A percentile compares a stretch with the other conserved stretches of the same genome.
Evolutionary conservation across 805 yeast species (phyloP).

Genomic region (Candida yuanshanica): DNA sequence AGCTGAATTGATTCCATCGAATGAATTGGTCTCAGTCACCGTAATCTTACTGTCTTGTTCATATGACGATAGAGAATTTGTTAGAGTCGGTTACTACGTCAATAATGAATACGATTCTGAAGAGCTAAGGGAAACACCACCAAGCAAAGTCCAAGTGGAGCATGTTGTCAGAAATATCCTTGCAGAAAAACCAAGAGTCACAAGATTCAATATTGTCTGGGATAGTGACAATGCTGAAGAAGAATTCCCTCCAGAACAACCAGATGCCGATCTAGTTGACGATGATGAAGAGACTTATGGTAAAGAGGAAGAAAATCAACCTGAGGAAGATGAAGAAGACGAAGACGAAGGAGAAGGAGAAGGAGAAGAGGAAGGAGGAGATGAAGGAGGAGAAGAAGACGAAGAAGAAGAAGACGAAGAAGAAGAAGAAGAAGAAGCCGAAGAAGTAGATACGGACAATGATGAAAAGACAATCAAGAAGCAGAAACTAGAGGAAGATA

Average conservation of each 20-base stretch:
- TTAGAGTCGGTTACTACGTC: constrained; percentile 95
- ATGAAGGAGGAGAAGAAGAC: constrained; percentile 21
- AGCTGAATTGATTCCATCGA: constrained; percentile 92
- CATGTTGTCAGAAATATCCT: constrained; percentile 90
- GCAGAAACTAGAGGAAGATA: constrained; percentile 26
- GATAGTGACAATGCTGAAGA: constrained; percentile 68
- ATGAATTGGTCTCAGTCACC: constrained; percentile 91
- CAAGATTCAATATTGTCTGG: constrained; percentile 96
- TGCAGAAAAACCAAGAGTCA: constrained; percentile 97
- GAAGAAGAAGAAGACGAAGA: constrained; percentile 31
- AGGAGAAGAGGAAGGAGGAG: constrained; percentile 35
- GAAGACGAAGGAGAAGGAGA: constrained; percentile 37
- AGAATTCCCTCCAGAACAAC: constrained; percentile 75
- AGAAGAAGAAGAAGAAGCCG: constrained; percentile 36
- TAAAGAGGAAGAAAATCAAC: constrained; percentile 44
- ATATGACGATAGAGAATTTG: constrained; percentile 90
- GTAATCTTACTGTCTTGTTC: constrained; percentile 91
- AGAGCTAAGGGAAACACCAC: constrained; percentile 90
- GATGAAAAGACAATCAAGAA: constrained; percentile 18
- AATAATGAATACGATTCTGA: constrained; percentile 95
- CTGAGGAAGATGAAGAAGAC: constrained; percentile 39
- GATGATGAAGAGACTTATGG: constrained; percentile 59
- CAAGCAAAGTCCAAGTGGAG: constrained; percentile 87
- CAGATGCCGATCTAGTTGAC: constrained; percentile 55
- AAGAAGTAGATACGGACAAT: constrained; percentile 32